Base-by-base conservation (phyloP, 2,329 filamentous ascomycete species). In the Coleophoma eucalyptorum region DNA sequence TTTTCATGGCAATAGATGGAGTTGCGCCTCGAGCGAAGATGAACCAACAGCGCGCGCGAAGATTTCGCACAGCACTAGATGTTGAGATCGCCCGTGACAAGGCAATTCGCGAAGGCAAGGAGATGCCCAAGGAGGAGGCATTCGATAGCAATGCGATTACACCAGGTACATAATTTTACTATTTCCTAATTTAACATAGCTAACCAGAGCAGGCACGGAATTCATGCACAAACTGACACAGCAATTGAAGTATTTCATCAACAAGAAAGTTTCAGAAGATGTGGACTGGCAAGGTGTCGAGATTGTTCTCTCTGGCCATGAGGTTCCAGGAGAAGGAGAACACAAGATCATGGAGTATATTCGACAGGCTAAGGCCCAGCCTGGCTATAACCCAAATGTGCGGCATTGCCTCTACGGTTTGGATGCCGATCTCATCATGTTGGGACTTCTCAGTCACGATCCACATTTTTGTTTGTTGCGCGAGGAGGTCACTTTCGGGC, bases 311-410 rank as follows among this genome's bases (percentile, higher is more conserved):
- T 99, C 94, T 5, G 94, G 95, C 49, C 95, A 99, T 66, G 95
- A 99, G 70, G 93, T 97, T 21, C 94, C 94, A 6, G 94, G 94
- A 62, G 95, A 99, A 72, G 94, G 94, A 62, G 94, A 99, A 71
- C 94, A 99, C 77, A 99, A 99, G 75, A 96, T 99, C 72, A 99
- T 99, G 94, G 95, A 99, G 72, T 99, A 99, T 71, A 99, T 99
- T 69, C 89, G 94, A 61, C 90, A 95, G 70, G 90, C 94, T 55
- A 97, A 97, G 77, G 91, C 93, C 45, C 94, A 99, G 70, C 89
- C 89, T 2, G 83, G 86, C 56, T 99, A 99, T 70, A 86, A 96
- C 68, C 81, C 90, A 46, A 97, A 99, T 64, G 83, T 96, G 55
- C 89, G 94, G 51, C 94, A 99, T 72, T 99, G 95, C 71, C 78